Conservation (phyloP, 1,284 basidiomycete species). For the Boletus hoseneyae region DNA sequence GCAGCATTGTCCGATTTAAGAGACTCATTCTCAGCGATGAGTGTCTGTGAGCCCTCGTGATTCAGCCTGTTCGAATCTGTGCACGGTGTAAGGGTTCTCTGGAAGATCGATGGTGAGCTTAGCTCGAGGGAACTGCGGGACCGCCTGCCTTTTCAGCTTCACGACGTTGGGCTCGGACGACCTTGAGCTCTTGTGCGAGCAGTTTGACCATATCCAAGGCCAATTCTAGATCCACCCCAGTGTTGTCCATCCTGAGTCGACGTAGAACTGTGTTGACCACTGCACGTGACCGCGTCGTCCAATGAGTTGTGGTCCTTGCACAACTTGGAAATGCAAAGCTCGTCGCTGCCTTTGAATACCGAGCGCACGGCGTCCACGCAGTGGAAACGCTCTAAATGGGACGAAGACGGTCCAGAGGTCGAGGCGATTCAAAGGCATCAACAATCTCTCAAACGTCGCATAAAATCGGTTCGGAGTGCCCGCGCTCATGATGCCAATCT, state of each 20-base stretch:
- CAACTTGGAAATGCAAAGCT: slow-evolving; percentile 11
- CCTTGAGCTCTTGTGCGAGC: slow-evolving; percentile 27
- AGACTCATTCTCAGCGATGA: slow-evolving; percentile 17
- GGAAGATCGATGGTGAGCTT: neutral
- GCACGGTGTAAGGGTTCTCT: slow-evolving; percentile 14
- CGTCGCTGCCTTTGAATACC: slow-evolving; percentile 5
- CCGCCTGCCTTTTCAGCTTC: slow-evolving; percentile 20
- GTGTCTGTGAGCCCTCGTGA: slow-evolving; percentile 7
- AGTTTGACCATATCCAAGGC: slow-evolving; percentile 26
- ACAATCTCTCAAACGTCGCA: slow-evolving; percentile 45
- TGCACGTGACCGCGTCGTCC: slow-evolving; percentile 15
- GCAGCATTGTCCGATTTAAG: slow-evolving; percentile 22
- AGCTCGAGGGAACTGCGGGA: neutral
- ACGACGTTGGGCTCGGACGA: slow-evolving; percentile 19
- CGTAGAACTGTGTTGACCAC: neutral
- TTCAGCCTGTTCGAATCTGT: slow-evolving; percentile 2
- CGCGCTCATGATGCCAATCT: slow-evolving; percentile 14
- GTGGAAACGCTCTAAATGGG: slow-evolving; percentile 73
- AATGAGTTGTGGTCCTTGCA: no score
- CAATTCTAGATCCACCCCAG: slow-evolving; percentile 24
- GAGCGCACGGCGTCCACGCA: slow-evolving; percentile 38
- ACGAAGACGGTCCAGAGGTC: slow-evolving; percentile 46
- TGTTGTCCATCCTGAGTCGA: slow-evolving; percentile 22
- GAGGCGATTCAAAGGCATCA: slow-evolving; percentile 31
- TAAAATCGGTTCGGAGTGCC: slow-evolving; percentile 34